These are phyloP conservation scores for Emergomyces pasteurianus DNA, from an alignment of 2,329 filamentous ascomycete species.

Conservation along the genomic window DNA sequence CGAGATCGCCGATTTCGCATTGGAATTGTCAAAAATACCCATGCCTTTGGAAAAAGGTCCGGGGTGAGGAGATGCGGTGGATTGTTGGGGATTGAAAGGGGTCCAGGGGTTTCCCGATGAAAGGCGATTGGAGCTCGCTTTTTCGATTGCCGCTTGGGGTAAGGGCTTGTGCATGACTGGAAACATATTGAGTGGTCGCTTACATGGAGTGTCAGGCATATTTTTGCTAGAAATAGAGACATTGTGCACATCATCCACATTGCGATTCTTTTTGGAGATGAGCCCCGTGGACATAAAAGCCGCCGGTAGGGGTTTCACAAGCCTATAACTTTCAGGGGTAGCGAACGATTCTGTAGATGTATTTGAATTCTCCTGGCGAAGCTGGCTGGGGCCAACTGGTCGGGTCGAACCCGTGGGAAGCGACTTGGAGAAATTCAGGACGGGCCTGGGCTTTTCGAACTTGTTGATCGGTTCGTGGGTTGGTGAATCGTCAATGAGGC, in stretches of 20 bases:
- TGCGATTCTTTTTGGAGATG: constrained; percentile 86
- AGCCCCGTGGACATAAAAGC: constrained; percentile 92
- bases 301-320: constrained; percentile 62
- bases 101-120: constrained; percentile 72
- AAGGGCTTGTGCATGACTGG: constrained; percentile 47
- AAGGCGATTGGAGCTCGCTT: constrained; percentile 52
- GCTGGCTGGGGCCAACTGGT: constrained; percentile 26
- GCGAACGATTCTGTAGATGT: constrained; percentile 47
- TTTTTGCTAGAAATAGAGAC: constrained; percentile 43
- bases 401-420: constrained; percentile 54
- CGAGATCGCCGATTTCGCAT: constrained; percentile 37
- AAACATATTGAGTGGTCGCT: constrained; percentile 63
- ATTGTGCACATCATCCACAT: constrained; percentile 53
- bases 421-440: constrained; percentile 59
- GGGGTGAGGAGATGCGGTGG: constrained; percentile 43
- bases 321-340: constrained; percentile 66
- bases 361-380: constrained; percentile 39
- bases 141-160: constrained; percentile 48
- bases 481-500: constrained; percentile 59
- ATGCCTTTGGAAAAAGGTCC: constrained; percentile 55
- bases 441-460: constrained; percentile 40
- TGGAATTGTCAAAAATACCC: constrained; percentile 49
- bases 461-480: constrained; percentile 46
- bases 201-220: constrained; percentile 93
- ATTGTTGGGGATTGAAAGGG: constrained; percentile 52